Conservation (phyloP, 139 green algal genomes). For the Tetradesmus lagerheimii region DNA sequence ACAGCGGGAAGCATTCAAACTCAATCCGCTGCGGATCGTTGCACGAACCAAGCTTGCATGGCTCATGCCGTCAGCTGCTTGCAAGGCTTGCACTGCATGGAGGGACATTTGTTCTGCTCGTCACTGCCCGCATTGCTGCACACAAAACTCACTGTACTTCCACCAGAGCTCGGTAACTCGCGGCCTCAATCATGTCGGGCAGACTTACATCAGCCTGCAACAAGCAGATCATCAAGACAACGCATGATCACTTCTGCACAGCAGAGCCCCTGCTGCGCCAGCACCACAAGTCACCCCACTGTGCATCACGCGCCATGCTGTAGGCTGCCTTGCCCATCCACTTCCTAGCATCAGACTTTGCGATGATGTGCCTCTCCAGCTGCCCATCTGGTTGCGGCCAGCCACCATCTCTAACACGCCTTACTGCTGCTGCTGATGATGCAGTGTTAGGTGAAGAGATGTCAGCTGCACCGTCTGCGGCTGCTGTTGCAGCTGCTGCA, state of each 20-base stretch:
- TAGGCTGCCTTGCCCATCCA: slow-evolving; percentile 70
- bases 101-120: no score
- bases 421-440: background rate
- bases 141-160: no score
- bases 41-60: no score
- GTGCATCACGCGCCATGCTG: slow-evolving; percentile 58
- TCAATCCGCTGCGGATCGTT: no score
- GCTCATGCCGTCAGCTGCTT: no score
- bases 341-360: slow-evolving; percentile 30
- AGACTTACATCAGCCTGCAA: background rate
- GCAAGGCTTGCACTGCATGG: no score
- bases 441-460: no score
- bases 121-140: no score
- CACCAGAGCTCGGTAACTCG: no score
- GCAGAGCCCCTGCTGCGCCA: background rate
- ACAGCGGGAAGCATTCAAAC: no score
- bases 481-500: background rate
- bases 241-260: background rate
- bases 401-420: no score
- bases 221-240: background rate
- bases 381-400: background rate
- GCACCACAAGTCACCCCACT: slow-evolving; percentile 1
- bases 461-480: background rate
- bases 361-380: slow-evolving; percentile 67
- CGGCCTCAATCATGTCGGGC: background rate